Evolutionary conservation across 1,284 basidiomycete species (phyloP), one percentile per base, ranked within the genome.

Genomic region (Cutaneotrichosporon sp.): DNA sequence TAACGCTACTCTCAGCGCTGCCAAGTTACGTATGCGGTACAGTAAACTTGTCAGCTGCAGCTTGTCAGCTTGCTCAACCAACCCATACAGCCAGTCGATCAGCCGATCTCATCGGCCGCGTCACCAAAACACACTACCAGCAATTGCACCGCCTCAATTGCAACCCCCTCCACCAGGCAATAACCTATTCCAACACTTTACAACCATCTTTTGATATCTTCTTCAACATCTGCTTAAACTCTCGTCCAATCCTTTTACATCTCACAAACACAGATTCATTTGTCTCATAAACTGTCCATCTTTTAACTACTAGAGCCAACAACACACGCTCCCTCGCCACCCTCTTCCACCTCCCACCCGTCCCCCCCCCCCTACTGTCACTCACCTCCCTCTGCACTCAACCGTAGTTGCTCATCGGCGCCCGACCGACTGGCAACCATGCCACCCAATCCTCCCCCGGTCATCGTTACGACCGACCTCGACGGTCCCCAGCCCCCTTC

Each of bases 391-490:
- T 18, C 51, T 8, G 9, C 31, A 16, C 51, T 4, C 30, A 13
- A 34, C 51, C 16, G 21, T 14, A 30, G 13, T 16, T 21, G 21
- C 30, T 34, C 31, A 40, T 11, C 21, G 55, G 36, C 55, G 22
- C 47, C 26, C 36, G 9, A 21, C 13, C 31, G 42, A 51, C 58
- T 46, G 57, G 46, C 57, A 46, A 58, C 16, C 47, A 59, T 59
- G 55, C 55, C 62, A 64, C 51, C 52, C 59, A 58, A 70, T 2
- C 58, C 68, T 5, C 73, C 74, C 5, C 75, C 72, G 10, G 57
- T 70, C 47, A 76, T 76, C 67, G 70, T 76, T 61, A 76, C 75
- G 5, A 76, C 75, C 52, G 75, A 76, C 64, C 69, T 73, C 16
- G 72, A 72, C 58, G 65, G 66, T 0, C 62, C 67, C 16, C 30